A percentile compares a stretch with the other conserved stretches of the same genome.
Conservation (phyloP, 2,329 filamentous ascomycete genomes). For the Penicillium sp. region DNA sequence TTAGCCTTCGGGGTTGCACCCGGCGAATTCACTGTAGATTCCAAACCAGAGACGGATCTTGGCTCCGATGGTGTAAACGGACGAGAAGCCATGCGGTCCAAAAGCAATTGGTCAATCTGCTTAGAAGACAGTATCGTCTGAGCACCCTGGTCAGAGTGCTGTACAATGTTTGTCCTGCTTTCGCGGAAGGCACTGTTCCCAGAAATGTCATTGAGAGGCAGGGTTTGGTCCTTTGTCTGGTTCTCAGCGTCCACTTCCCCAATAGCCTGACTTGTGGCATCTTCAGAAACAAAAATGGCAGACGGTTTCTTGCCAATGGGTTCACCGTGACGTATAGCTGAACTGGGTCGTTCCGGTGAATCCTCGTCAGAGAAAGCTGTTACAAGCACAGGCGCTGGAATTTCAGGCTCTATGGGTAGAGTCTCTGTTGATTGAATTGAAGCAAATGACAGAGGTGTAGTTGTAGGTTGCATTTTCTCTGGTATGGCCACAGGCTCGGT, state of each 20-base stretch:
- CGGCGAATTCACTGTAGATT: conserved; percentile 23
- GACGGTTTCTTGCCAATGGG: conserved; percentile 18
- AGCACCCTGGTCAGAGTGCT: conserved; percentile 65
- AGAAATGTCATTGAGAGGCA: conserved; percentile 61
- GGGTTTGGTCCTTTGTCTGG: conserved; percentile 30
- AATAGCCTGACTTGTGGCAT: conserved; percentile 58
- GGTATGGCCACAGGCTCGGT: conserved; percentile 31
- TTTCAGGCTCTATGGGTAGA: conserved; percentile 39
- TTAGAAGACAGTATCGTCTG: conserved; percentile 82
- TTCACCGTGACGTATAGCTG: conserved; percentile 16
- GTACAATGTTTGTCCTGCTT: conserved; percentile 27
- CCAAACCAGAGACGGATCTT: conserved; percentile 24
- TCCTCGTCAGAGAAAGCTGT: conserved; percentile 24
- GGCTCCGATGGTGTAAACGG: conserved; percentile 32
- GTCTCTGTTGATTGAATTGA: conserved; percentile 44
- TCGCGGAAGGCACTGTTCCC: conserved; percentile 46
- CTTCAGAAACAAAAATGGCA: conserved; percentile 57
- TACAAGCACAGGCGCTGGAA: conserved; percentile 21
- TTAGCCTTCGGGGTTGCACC: conserved; percentile 35
- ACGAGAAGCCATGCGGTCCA: conserved; percentile 45
- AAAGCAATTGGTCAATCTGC: conserved; percentile 72
- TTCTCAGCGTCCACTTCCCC: conserved; percentile 31
- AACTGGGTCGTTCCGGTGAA: conserved; percentile 17
- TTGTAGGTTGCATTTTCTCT: conserved; percentile 17
- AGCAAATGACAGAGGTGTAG: conserved; percentile 36